Evolutionary conservation across 176 grass and related monocot species (phyloP), one percentile per base, ranked within the genome.

Genomic region (Guadua angustifolia): DNA sequence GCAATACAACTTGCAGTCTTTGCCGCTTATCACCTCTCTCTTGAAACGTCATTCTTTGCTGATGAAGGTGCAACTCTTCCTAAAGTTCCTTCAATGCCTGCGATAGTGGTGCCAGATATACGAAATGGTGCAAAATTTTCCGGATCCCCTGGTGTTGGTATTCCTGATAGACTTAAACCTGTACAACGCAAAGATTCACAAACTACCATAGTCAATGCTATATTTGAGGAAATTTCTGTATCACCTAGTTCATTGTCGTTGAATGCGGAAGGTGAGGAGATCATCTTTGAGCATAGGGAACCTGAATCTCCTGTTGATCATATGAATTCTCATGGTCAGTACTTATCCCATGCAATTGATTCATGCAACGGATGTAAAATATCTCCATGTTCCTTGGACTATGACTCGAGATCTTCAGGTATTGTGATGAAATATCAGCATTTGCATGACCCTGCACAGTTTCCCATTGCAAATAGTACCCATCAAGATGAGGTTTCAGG

Each of bases 21-120:
- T 90, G 96, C 96, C 9, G 93, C 96, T 4, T 94, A 98, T 87
- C 96, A 98, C 78, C 87, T 98, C 58, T 95, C 87, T 80, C 80
- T 94, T 62, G 91, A 98, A 85, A 95, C 89, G 43, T 98, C 96
- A 88, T 98, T 95, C 80, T 87, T 98, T 75, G 96, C 87, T 42
- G 96, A 98, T 85, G 93, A 94, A 82, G 96, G 96, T 21, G 89
- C 96, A 36, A 90, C 74, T 70, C 88, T 93, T 74, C 88, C 92
- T 81, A 90, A 77, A 69, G 50, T 87, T 74, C 82, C 89, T 56
- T 85, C 46, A 42, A 91, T 58, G 53, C 75, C 79, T 75, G n/a
- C 40, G 42, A 38, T 74, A 83, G 51, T 87, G 52, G 18, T 74
- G 43, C 75, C 80, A 79, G 67, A 83, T 79, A 68, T 73, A 9